Conservation (phyloP, 371 early-diverging fungal genomes). For the Mortierella sp. region DNA sequence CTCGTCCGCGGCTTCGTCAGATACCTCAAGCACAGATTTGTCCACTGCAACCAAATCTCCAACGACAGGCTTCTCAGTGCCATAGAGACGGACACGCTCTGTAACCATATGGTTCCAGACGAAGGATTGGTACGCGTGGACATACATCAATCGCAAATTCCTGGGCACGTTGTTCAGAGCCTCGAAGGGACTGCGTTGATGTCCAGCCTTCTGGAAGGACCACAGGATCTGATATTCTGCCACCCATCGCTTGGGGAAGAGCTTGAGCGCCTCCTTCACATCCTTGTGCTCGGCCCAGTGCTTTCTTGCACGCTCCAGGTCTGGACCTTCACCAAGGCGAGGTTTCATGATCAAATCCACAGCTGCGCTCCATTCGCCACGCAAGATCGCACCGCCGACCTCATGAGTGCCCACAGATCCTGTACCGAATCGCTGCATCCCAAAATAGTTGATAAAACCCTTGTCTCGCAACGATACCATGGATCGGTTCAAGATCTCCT, state of each 20-base stretch:
- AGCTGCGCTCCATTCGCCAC: slow-evolving; percentile 80
- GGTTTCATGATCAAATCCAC: slow-evolving; percentile 84
- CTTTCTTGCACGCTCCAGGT: slow-evolving; percentile 70
- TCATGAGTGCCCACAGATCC: slow-evolving; percentile 85
- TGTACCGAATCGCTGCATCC: slow-evolving; percentile 98
- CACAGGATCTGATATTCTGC: slow-evolving; percentile 80
- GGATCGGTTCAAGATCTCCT: slow-evolving; percentile 62
- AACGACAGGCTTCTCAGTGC: slow-evolving; percentile 71
- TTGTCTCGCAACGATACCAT: slow-evolving; percentile 69
- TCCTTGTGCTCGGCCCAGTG: slow-evolving; percentile 77
- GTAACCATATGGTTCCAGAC: slow-evolving; percentile 95
- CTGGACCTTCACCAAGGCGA: slow-evolving; percentile 70
- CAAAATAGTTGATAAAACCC: slow-evolving; percentile 99
- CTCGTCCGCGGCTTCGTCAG: slow-evolving; percentile 35
- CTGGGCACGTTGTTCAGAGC: slow-evolving; percentile 86
- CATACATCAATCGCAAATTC: slow-evolving; percentile 91
- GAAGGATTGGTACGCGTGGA: slow-evolving; percentile 97
- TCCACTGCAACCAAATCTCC: slow-evolving; percentile 87
- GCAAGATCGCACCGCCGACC: slow-evolving; percentile 86
- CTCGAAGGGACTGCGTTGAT: slow-evolving; percentile 62
- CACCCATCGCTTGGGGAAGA: slow-evolving; percentile 76
- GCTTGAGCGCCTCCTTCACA: slow-evolving; percentile 65
- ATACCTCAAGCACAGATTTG: slow-evolving; percentile 20
- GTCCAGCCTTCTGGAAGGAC: slow-evolving; percentile 58
- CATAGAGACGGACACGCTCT: slow-evolving; percentile 79